Conservation (phyloP, 2,329 filamentous ascomycete genomes). For the Exophiala calicioides region DNA sequence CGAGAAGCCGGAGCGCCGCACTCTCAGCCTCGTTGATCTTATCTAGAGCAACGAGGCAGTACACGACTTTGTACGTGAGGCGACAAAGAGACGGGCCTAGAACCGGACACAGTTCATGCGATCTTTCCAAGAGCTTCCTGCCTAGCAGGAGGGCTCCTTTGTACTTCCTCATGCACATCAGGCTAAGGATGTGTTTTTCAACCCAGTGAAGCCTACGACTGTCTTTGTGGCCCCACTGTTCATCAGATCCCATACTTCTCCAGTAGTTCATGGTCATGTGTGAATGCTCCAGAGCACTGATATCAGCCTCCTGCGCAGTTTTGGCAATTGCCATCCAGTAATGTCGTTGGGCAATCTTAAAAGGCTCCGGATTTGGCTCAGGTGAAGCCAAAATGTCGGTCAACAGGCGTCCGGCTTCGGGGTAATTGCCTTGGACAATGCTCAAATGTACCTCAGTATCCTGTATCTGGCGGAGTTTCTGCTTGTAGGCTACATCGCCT, state of each 20-base stretch:
- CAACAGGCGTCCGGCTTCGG: constrained; percentile 4
- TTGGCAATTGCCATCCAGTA: constrained; percentile 11
- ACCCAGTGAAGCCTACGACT: constrained; percentile 10
- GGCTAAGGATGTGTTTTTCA: constrained; percentile 13
- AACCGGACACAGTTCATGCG: constrained; percentile 5
- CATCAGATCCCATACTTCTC: neutral
- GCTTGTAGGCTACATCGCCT: neutral
- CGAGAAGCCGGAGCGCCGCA: constrained; percentile 10
- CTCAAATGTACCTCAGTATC: constrained; percentile 8
- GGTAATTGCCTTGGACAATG: constrained; percentile 5
- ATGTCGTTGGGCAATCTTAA: constrained; percentile 10
- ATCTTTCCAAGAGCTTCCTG: constrained; percentile 6
- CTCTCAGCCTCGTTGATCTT: constrained; percentile 13
- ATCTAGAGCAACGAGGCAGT: constrained; percentile 8
- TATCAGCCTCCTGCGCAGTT: neutral
- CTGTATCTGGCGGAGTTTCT: constrained; percentile 5
- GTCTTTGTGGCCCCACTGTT: constrained; percentile 6
- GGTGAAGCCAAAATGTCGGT: constrained; percentile 1
- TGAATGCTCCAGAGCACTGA: constrained; percentile 14
- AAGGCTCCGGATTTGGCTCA: neutral
- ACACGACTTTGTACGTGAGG: constrained; percentile 10
- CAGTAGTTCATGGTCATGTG: constrained; percentile 18
- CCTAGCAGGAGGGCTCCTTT: constrained; percentile 16
- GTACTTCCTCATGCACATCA: constrained; percentile 12
- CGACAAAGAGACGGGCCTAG: constrained; percentile 10